Evolutionary conservation across 305 asterid genomes (phyloP), one percentile per base, ranked within the genome.

Genomic region (Striga hermonthica): DNA sequence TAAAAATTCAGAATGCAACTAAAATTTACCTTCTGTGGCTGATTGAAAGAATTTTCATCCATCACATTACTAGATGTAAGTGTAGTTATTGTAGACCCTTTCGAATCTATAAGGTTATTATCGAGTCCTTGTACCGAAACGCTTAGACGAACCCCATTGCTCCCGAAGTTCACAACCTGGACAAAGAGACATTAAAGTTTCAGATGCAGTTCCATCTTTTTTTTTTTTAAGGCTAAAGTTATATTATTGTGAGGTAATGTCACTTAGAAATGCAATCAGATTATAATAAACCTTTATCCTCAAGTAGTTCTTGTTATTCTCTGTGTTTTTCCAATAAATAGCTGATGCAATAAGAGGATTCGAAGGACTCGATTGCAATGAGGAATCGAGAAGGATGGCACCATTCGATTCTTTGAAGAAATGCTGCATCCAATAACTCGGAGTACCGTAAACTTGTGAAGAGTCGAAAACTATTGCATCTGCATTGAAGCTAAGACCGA

Each of bases 341-440:
- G 91, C 89, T 14, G 97, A 86, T 38, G 95, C 83, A 16, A 78
- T 38, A 34, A 93, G 86, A 64, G 94, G 72, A 54, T 66, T 58
- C 35, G 88, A 79, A 44, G 82, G 49, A 72, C 68, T 66, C 8
- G 91, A 39, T 66, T 80, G 83, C 22, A 93, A 80, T 7, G 79
- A 72, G 28, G 97, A 82, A 68, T 76, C 79, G 9, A 86, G 84
- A 75, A 93, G 90, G 39, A 64, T 76, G 66, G 99, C 99, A 0
- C 89, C 95, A 35, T 90, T 93, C 6, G 99, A 93, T 50, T 86
- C 89, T 71, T 68, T 82, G 83, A 93, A 93, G 65, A 90, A 79
- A 10, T 79, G 88, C 67, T 93, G 99, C 99, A 93, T 90, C 97
- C 97, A 93, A 66, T 90, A 93, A 76, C 80, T 90, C 14, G 97